Percentiles rank a stretch among this genome's conserved stretches.
Evolutionary conservation across 176 grass and related monocot genomes (phyloP).

Genomic region (Oryza rufipogon): DNA sequence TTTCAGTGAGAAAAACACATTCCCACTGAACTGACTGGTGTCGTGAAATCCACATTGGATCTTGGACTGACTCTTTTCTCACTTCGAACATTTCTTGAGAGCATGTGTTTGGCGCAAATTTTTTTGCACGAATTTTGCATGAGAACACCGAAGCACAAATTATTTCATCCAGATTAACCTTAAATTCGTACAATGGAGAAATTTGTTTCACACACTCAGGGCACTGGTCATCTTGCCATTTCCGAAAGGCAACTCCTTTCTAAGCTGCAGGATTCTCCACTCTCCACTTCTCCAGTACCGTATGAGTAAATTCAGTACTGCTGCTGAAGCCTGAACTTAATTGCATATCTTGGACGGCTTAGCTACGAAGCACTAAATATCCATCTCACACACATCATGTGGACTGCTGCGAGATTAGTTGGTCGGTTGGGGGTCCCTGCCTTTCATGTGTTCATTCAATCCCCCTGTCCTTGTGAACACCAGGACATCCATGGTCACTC

Average conservation of each 20-base stretch:
- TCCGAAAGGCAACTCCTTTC: background rate
- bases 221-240: background rate
- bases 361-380: background rate
- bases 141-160: background rate
- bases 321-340: background rate
- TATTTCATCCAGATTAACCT: background rate
- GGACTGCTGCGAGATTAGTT: background rate
- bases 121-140: background rate
- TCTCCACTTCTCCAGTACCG: background rate
- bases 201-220: too few relatives aligned
- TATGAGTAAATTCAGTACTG: background rate
- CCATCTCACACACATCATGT: background rate
- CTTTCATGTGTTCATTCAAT: conserved; percentile 27
- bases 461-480: conserved; percentile 23
- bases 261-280: background rate
- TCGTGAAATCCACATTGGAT: background rate
- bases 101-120: background rate
- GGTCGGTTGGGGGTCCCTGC: conserved; percentile 6
- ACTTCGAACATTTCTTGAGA: background rate
- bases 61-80: background rate
- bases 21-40: background rate
- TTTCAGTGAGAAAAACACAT: background rate
- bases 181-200: background rate
- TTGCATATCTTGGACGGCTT: background rate
- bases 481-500: conserved; percentile 26